Conservation (phyloP, 2,329 filamentous ascomycete species). For the Rhinocladiella similis region DNA sequence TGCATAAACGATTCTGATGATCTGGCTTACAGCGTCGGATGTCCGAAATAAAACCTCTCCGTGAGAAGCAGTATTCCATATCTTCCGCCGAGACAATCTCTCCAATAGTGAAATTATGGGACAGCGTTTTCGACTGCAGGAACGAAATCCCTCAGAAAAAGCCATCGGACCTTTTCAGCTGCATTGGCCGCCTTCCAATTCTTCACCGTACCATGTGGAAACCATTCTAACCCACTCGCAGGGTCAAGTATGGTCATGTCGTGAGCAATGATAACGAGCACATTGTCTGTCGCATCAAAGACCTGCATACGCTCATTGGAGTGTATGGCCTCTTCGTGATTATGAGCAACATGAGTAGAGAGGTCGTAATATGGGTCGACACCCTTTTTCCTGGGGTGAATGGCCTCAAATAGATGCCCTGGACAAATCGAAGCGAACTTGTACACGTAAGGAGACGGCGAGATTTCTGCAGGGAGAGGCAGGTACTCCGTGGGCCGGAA, state of each 20-base stretch:
- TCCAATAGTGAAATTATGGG: background rate
- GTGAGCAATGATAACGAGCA: conserved; percentile 34
- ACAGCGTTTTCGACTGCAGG: conserved; percentile 1
- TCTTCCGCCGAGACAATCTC: background rate
- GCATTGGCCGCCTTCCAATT: conserved; percentile 12
- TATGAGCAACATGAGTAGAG: conserved; percentile 26
- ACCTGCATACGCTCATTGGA: conserved; percentile 28
- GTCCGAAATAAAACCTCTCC: too few species aligned
- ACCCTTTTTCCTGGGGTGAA: conserved; percentile 27
- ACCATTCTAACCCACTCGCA: conserved; percentile 25
- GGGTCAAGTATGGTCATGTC: conserved; percentile 31
- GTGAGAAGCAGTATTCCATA: too few species aligned
- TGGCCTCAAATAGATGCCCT: conserved; percentile 29
- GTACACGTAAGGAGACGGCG: conserved; percentile 6
- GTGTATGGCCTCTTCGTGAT: conserved; percentile 26
- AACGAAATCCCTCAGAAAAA: conserved; percentile 14
- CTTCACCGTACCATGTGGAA: conserved; percentile 11
- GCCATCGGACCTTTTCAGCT: conserved; percentile 11
- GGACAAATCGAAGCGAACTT: conserved; percentile 25
- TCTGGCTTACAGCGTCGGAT: too few species aligned
- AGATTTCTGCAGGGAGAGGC: conserved; percentile 30
- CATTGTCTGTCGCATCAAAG: conserved; percentile 32
- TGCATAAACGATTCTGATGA: too few species aligned
- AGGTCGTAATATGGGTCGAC: conserved; percentile 24
- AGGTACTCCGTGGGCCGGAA: conserved; percentile 34